Conservation (phyloP, 192 early-diverging fungal genomes). For the Entomortierella beljakovae region DNA sequence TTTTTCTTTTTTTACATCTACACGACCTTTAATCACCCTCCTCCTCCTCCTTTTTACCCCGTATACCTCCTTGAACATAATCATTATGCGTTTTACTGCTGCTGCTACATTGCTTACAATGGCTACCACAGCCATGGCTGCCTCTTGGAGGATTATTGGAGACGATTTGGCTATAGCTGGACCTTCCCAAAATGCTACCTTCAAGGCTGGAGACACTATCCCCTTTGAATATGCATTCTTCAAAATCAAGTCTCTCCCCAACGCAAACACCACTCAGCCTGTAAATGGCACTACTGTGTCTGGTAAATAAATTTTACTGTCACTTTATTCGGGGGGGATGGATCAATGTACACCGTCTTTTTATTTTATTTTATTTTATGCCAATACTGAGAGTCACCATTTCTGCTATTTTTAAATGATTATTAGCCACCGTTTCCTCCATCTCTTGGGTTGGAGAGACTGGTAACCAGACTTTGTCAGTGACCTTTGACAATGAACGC, state of each 20-base stretch:
- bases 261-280: constrained; percentile 19
- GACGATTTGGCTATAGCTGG: constrained; percentile 39
- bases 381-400: no score
- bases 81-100: constrained; percentile 33
- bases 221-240: constrained; percentile 47
- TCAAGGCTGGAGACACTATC: constrained; percentile 53
- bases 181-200: constrained; percentile 35
- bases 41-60: not conserved
- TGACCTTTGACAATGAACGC: constrained; percentile 30
- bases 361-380: constrained; percentile 1
- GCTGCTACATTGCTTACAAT: constrained; percentile 21
- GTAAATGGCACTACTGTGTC: not conserved
- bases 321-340: not conserved
- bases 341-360: constrained; percentile 6
- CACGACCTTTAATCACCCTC: not conserved
- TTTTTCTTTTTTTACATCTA: no score
- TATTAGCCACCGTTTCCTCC: constrained; percentile 30
- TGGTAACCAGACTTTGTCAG: constrained; percentile 32
- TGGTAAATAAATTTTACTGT: no score
- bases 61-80: not conserved
- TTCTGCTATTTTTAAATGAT: not conserved
- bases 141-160: constrained; percentile 40
- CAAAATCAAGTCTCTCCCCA: constrained; percentile 16
- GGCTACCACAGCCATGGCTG: constrained; percentile 21
- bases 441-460: constrained; percentile 24